Percentiles rank a stretch among this genome's conserved stretches.
Evolutionary conservation across 1,284 basidiomycete species (phyloP).

Genomic region (Austropuccinia psidii): DNA sequence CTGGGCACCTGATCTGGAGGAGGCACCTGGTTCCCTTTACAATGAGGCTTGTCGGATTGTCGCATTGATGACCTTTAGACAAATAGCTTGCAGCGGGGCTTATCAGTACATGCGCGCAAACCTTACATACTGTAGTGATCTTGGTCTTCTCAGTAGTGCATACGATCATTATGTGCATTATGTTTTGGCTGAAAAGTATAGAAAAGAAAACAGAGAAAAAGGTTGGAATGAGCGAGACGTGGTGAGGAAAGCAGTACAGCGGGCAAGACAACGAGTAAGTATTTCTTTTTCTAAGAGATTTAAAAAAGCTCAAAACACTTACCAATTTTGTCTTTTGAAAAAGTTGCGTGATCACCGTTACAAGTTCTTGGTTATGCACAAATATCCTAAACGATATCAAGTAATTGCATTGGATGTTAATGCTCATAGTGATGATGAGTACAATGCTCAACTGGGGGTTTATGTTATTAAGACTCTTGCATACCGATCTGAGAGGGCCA

Average conservation of each 20-base stretch:
- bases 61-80: background rate
- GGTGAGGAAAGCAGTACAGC: background rate
- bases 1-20: background rate
- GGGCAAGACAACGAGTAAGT: background rate
- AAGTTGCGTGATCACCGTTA: too few species aligned
- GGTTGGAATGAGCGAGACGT: background rate
- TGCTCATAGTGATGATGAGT: constrained; percentile 13
- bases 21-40: background rate
- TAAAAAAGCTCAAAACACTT: background rate
- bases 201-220: background rate
- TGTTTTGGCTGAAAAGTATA: background rate
- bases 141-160: background rate
- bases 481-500: background rate
- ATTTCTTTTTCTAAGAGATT: background rate
- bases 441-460: too few species aligned
- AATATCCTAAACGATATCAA: background rate
- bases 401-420: background rate
- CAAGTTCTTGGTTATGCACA: background rate
- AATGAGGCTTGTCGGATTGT: background rate
- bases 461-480: background rate
- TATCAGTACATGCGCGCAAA: background rate
- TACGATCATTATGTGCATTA: constrained; percentile 11
- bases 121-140: background rate
- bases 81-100: background rate
- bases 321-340: background rate